Base-by-base conservation (phyloP, 495 filamentous ascomycete species). In the Halenospora varia region DNA sequence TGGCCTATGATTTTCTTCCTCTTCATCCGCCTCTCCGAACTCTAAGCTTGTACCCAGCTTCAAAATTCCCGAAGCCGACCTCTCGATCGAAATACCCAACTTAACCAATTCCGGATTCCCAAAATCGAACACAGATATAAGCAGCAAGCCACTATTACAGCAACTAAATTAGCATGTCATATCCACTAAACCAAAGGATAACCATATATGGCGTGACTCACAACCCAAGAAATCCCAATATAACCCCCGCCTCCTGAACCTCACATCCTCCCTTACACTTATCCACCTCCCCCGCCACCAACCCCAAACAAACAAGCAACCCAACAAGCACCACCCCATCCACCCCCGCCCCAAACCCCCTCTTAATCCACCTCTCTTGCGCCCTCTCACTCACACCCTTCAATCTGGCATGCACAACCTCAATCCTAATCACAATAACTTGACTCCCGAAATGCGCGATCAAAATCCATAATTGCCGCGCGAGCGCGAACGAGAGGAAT, bases 401-500 rank as follows among this genome's bases (percentile, higher is more conserved):
- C 58, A 48, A 61, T 17, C 29, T 51, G 15, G 23, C 45, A 61
- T 61, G 58, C 47, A 61, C 58, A 26, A 56, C 44, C 45, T 61
- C 58, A n/a, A 61, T 51, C 13, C 46, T 20, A 17, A 61, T 46
- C 23, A 25, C 18, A 8, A 61, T 23, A 47, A 61, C 35, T 29
- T 47, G 58, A 10, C 58, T 51, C 1, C 58, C 58, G 13, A 56
- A 56, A 40, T 61, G 52, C 42, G 53, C 39, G 9, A 18, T 35
- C 10, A 61, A 23, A 18, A 61, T 53, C 4, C 51, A 44, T 9
- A 56, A 2, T 19, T 61, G 58, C 25, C 58, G 52, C 1, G 52
- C 58, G 53, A 61, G 50, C 2, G 58, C 52, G 46, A 61, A 61
- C 6, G 58, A 56, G 52, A 61, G 58, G 22, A 61, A 61, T 3